phyloP scores from a whole-genome alignment of 2,329 filamentous ascomycete species.

The Trichoderma harzianum region DNA sequence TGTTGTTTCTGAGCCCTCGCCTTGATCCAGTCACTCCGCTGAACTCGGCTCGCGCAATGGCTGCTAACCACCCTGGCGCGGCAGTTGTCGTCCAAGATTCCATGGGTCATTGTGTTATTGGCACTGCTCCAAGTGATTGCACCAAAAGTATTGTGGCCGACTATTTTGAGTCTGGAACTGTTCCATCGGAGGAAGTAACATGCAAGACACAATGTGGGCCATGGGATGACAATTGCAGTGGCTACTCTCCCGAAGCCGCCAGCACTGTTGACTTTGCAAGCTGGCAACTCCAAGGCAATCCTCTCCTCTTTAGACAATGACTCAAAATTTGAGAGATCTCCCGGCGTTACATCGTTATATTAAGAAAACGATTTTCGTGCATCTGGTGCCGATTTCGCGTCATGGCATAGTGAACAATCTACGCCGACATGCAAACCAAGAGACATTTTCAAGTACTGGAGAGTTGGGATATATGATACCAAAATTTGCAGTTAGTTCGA shows the following conservation, averaged over 20 bases:
- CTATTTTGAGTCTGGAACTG: conserved; percentile 1
- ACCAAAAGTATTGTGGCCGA: not conserved
- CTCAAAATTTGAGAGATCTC: not conserved
- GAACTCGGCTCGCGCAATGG: not conserved
- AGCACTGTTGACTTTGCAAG: not conserved
- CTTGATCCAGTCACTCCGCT: not conserved
- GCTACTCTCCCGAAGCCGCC: not conserved
- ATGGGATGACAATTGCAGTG: not conserved
- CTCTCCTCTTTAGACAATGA: not conserved
- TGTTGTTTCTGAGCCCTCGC: not conserved
- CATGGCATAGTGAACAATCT: not conserved
- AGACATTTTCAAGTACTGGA: not conserved
- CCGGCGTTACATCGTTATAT: too few species aligned
- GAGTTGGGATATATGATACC: not conserved
- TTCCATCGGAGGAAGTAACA: not conserved
- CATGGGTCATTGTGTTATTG: not conserved
- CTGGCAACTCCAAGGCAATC: not conserved
- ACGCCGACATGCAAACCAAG: not conserved
- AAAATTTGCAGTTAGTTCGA: not conserved
- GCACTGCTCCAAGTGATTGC: not conserved
- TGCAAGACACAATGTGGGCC: not conserved
- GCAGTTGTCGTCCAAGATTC: not conserved
- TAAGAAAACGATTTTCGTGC: not conserved
- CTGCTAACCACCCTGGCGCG: not conserved
- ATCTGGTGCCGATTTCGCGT: not conserved